phyloP scores from a whole-genome alignment of 2,329 filamentous ascomycete genomes.

The Dactylellina cionopaga region DNA sequence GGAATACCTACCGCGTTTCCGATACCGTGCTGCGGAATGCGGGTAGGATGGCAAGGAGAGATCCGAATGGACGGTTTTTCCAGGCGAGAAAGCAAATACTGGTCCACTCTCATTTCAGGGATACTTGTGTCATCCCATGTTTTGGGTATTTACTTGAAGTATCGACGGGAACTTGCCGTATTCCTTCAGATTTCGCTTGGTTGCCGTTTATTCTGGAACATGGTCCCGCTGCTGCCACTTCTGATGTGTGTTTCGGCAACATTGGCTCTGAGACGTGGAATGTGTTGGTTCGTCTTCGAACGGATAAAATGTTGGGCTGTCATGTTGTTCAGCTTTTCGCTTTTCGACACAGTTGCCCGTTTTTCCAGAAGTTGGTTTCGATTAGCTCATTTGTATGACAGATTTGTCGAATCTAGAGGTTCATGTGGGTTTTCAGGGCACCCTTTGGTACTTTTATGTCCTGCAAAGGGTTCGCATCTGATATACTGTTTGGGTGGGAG shows the following conservation, averaged over 20 bases:
- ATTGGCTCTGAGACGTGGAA: constrained; percentile 1
- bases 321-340: background rate
- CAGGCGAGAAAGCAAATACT: background rate
- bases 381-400: constrained; percentile 29
- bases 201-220: constrained; percentile 9
- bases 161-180: background rate
- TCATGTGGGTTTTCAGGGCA: constrained; percentile 7
- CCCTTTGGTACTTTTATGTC: constrained; percentile 6
- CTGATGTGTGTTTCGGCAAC: background rate
- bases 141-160: constrained; percentile 2
- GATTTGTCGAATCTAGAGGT: constrained; percentile 10
- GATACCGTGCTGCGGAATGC: constrained; percentile 5
- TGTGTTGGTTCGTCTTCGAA: background rate
- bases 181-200: background rate
- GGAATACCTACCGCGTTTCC: constrained; percentile 50
- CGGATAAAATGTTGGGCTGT: background rate
- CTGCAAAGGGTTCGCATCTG: constrained; percentile 18
- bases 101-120: background rate
- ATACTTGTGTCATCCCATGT: constrained; percentile 24
- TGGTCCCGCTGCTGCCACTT: background rate
- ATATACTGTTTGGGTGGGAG: constrained; percentile 11
- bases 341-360: constrained; percentile 3
- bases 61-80: constrained; percentile 8
- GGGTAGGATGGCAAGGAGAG: background rate
- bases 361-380: constrained; percentile 18